phyloP scores from a whole-genome alignment of 257 asterid species.

The Fraxinus quadrangulata region DNA sequence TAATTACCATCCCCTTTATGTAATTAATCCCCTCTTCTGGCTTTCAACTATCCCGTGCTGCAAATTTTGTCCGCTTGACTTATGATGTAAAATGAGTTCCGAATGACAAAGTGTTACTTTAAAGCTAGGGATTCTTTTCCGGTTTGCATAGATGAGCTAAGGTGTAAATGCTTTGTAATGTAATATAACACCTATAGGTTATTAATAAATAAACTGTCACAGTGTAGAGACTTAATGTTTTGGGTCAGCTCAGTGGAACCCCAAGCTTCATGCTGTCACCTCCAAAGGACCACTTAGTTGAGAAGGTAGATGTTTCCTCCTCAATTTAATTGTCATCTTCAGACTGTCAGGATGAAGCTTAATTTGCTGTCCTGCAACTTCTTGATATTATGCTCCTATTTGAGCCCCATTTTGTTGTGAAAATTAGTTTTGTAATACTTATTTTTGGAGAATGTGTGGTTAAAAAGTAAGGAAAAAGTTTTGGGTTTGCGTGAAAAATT shows the following conservation, averaged over 20 bases:
- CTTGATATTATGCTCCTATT: not conserved
- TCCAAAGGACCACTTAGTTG: slow-evolving; percentile 66
- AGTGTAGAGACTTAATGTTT: slow-evolving; percentile 39
- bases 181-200: slow-evolving; percentile 1
- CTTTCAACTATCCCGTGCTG: no score
- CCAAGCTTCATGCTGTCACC: slow-evolving; percentile 45
- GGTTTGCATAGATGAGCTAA: not conserved
- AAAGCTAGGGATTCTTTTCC: not conserved
- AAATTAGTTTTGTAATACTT: no score
- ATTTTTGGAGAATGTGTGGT: no score
- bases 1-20: not conserved
- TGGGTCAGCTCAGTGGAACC: slow-evolving; percentile 48
- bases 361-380: not conserved
- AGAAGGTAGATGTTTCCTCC: slow-evolving; percentile 55
- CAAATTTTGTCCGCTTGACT: not conserved
- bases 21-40: not conserved
- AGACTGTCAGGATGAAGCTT: not conserved
- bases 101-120: not conserved
- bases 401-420: no score
- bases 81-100: not conserved
- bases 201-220: slow-evolving; percentile 30
- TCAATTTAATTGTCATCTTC: slow-evolving; percentile 4
- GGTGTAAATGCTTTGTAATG: not conserved
- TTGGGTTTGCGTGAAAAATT: no score
- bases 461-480: no score